Evolutionary conservation across 2,329 filamentous ascomycete species (phyloP), one percentile per base, ranked within the genome.

Genomic region (Bipolaris bicolor): DNA sequence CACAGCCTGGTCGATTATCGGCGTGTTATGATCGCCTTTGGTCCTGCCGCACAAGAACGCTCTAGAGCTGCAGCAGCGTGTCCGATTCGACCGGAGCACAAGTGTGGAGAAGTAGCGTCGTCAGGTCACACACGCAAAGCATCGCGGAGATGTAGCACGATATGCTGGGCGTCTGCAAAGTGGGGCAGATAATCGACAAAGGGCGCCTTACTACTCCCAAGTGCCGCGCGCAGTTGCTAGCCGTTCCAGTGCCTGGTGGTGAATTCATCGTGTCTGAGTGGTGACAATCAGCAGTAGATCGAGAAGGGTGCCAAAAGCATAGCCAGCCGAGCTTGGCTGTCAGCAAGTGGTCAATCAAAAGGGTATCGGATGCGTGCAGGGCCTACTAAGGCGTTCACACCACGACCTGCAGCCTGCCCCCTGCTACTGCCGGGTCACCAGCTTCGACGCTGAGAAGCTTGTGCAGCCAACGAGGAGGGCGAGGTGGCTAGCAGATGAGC

Each of bases 131-230:
- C 48, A 60, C 66, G 64, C 58, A 62, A 57, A 57, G 48, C 58
- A 65, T 58, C 47, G 57, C 57, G 54, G 56, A 52, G 49, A 49
- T 55, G 64, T 64, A 63, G 62, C 62, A 69, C 60, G 51, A 56
- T 53, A 36, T 55, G 49, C 61, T 61, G 58, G 62, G 64, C 51
- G 60, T 55, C 55, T 55, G 22, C 29, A 48, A 55, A 63, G 72
- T 71, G 72, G 71, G 67, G 67, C 69, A 60, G 60, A 64, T 65
- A 62, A 51, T 57, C 68, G 53, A 60, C 64, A 61, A 68, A 52
- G 53, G 56, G 49, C 63, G 67, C 68, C 59, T 62, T 50, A 31
- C 29, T 13, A 29, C 26, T 13, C 29, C 29, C 10, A 59, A 66
- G 63, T 60, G 67, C 67, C 60, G 68, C 64, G 68, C 63, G 62